Evolutionary conservation across 2,329 filamentous ascomycete species (phyloP).

Genomic region (Colletotrichum noveboracense): DNA sequence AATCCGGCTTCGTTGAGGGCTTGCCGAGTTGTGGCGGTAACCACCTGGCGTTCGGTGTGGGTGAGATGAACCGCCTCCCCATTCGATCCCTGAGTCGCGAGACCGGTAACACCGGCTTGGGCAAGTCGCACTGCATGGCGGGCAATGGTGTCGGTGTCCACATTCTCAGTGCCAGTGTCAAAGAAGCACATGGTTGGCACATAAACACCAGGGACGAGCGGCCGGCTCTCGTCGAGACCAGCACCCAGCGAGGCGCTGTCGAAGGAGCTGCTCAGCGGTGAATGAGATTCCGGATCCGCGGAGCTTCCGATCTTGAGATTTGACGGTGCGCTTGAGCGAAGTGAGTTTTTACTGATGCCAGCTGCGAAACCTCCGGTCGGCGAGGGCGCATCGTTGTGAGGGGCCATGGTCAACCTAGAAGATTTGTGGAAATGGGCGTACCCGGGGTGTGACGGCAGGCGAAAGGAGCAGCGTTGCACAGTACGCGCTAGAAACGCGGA

Average conservation of each 20-base stretch:
- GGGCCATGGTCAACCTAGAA: constrained; percentile 41
- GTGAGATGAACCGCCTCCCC: constrained; percentile 83
- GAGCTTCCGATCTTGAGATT: constrained; percentile 32
- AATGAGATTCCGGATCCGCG: constrained; percentile 33
- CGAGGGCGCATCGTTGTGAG: constrained; percentile 53
- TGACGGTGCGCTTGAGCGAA: constrained; percentile 36
- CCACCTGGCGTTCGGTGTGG: constrained; percentile 69
- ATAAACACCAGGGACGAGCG: constrained; percentile 64
- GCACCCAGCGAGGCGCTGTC: constrained; percentile 41
- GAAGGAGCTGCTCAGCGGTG: constrained; percentile 47
- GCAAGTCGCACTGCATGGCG: constrained; percentile 73
- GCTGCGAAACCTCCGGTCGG: constrained; percentile 49
- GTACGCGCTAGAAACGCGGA: neutral
- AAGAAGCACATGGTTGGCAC: constrained; percentile 80
- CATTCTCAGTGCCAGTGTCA: constrained; percentile 65
- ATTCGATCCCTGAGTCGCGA: constrained; percentile 82
- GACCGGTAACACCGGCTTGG: constrained; percentile 72
- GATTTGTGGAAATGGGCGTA: neutral
- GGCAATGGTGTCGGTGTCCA: constrained; percentile 67
- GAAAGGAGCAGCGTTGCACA: neutral
- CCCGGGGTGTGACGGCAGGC: neutral
- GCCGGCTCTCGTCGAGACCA: constrained; percentile 37
- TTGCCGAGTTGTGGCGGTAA: constrained; percentile 73
- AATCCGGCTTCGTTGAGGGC: constrained; percentile 73
- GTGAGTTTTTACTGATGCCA: constrained; percentile 41